These are phyloP conservation scores for Entoloma clypeatum DNA, from an alignment of 1,284 basidiomycete genomes.

Conservation along the genomic window DNA sequence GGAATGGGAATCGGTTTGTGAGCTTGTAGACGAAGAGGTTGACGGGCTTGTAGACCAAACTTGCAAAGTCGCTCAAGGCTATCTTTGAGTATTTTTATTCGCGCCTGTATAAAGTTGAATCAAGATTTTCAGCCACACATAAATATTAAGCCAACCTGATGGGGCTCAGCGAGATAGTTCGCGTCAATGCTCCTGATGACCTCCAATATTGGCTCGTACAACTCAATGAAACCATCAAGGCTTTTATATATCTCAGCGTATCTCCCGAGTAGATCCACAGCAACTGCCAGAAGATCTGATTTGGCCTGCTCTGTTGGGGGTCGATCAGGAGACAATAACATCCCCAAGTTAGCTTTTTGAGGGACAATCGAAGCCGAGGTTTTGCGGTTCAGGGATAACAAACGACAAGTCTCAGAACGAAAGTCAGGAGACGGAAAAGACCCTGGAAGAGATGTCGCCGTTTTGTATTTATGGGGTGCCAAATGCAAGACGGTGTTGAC, in stretches of 20 bases:
- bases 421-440: slow-evolving; percentile 76
- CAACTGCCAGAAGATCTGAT: slow-evolving; percentile 58
- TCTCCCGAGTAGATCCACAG: slow-evolving; percentile 60
- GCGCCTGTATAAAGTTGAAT: slow-evolving; percentile 34
- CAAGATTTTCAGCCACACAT: slow-evolving; percentile 15
- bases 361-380: slow-evolving; percentile 37
- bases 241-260: slow-evolving; percentile 77
- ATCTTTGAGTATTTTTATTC: slow-evolving; percentile 39
- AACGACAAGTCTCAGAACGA: slow-evolving; percentile 39
- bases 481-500: slow-evolving; percentile 71
- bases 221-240: slow-evolving; percentile 79
- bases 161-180: slow-evolving; percentile 43
- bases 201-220: slow-evolving; percentile 66
- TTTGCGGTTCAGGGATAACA: slow-evolving; percentile 39
- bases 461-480: slow-evolving; percentile 55
- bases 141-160: slow-evolving; percentile 48
- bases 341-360: slow-evolving; percentile 45
- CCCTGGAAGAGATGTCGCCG: slow-evolving; percentile 52
- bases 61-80: slow-evolving; percentile 63
- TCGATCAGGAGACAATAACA: slow-evolving; percentile 34
- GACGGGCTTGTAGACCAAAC: slow-evolving; percentile 69
- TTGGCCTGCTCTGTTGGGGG: slow-evolving; percentile 62
- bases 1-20: slow-evolving; percentile 97
- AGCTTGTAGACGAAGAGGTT: slow-evolving; percentile 82
- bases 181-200: slow-evolving; percentile 56